These are phyloP conservation scores for Sclerotinia trifoliorum DNA, from an alignment of 2,329 filamentous ascomycete species.

Conservation along the genomic window DNA sequence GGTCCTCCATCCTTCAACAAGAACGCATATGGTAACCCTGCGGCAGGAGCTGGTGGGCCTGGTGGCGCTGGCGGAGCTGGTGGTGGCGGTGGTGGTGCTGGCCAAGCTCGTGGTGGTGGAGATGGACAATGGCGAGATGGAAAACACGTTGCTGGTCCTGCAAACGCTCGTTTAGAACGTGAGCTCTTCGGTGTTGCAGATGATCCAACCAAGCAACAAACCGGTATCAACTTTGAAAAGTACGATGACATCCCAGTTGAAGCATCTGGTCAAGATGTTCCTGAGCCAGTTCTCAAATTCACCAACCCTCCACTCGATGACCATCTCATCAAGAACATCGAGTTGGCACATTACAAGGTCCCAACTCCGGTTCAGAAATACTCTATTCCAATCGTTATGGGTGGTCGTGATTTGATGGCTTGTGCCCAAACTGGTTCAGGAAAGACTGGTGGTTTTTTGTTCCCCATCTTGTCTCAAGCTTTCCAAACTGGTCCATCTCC, in stretches of 20 bases:
- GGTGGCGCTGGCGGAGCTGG: background rate
- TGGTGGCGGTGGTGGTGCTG: conserved; percentile 46
- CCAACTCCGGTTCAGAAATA: conserved; percentile 99
- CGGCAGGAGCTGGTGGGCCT: conserved; percentile 38
- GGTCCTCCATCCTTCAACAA: conserved; percentile 46
- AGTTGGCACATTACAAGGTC: conserved; percentile 88
- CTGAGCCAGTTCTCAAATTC: conserved; percentile 87
- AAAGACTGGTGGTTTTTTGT: conserved; percentile 99
- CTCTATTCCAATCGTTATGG: conserved; percentile 98
- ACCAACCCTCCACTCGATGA: conserved; percentile 93
- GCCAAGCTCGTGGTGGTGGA: conserved; percentile 71
- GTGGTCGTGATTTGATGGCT: conserved; percentile 96
- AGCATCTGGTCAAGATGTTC: conserved; percentile 89
- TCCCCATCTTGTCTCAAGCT: conserved; percentile 97
- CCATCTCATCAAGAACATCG: conserved; percentile 90
- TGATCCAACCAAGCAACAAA: conserved; percentile 92
- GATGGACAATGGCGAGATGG: conserved; percentile 96
- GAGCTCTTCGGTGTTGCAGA: conserved; percentile 91
- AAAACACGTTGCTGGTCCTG: conserved; percentile 88
- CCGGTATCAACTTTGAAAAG: conserved; percentile 99
- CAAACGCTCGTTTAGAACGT: conserved; percentile 87
- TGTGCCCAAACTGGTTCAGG: conserved; percentile 99
- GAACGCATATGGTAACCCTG: conserved; percentile 53
- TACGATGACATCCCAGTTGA: conserved; percentile 99
- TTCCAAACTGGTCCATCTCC: conserved; percentile 83